Percentiles rank a stretch among this genome's conserved stretches.
These are phyloP conservation scores for Babesia caballi DNA, from an alignment of 169 alveolate genomes.

Conservation along the genomic window DNA sequence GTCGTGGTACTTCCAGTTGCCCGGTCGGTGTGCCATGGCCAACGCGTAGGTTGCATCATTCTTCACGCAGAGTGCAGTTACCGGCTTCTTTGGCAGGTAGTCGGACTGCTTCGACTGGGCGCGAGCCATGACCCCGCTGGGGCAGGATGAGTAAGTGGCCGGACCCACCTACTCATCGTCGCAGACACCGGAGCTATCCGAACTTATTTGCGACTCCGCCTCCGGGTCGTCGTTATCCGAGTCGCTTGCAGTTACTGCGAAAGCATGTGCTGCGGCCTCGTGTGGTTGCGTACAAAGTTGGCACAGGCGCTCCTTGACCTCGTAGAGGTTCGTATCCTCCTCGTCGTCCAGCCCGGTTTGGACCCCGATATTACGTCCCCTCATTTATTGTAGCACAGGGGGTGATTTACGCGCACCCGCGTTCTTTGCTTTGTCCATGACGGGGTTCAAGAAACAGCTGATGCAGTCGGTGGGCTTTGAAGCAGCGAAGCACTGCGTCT, in stretches of 20 bases:
- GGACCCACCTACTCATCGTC: background rate
- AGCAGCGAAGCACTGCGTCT: background rate
- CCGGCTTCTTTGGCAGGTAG: slow-evolving; percentile 6
- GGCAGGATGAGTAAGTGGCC: background rate
- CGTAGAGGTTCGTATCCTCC: background rate
- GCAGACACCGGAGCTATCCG: background rate
- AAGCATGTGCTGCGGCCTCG: background rate
- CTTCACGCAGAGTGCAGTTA: background rate
- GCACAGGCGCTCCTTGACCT: background rate
- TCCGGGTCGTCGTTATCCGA: background rate
- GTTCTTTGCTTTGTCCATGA: no score
- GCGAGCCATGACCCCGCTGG: background rate
- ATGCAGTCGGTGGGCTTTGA: background rate
- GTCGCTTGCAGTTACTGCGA: background rate
- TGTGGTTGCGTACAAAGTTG: background rate
- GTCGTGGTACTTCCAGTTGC: background rate
- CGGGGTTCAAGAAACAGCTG: no score
- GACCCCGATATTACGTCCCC: slow-evolving; percentile 8
- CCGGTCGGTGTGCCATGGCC: background rate
- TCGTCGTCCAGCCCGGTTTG: background rate
- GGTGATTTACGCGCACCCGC: no score
- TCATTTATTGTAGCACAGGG: background rate
- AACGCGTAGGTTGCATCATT: background rate
- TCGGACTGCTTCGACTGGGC: background rate
- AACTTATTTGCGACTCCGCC: background rate